These are phyloP conservation scores for Spencermartinsiella ligniputridi DNA, from an alignment of 1,139 yeast genomes.

Conservation along the genomic window DNA sequence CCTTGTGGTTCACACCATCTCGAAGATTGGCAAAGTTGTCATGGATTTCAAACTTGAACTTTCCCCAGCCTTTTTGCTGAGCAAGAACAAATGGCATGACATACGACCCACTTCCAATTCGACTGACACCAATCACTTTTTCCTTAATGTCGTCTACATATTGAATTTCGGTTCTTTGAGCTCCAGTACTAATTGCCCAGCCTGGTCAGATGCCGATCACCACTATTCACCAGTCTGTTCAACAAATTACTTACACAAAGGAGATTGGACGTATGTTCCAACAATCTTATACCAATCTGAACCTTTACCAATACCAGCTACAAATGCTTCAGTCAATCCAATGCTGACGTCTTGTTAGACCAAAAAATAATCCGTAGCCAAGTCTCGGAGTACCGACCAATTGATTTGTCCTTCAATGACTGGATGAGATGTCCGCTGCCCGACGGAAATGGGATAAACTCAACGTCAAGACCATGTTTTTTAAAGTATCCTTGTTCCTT, in stretches of 20 bases:
- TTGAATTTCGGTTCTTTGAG: conserved; percentile 49
- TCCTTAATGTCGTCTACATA: conserved; percentile 53
- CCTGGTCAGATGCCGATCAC: conserved; percentile 18
- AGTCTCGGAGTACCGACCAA: conserved; percentile 36
- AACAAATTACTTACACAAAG: conserved; percentile 49
- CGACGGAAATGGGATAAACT: conserved; percentile 71
- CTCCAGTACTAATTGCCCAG: conserved; percentile 87
- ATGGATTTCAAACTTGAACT: conserved; percentile 49
- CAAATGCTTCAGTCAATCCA: conserved; percentile 88
- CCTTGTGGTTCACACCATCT: conserved; percentile 63
- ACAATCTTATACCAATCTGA: conserved; percentile 58
- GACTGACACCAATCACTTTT: conserved; percentile 68
- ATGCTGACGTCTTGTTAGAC: conserved; percentile 51
- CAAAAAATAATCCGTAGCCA: neutral
- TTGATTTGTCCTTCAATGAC: conserved; percentile 56
- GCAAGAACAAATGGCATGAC: conserved; percentile 88
- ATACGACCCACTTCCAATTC: conserved; percentile 86
- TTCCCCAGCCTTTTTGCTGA: conserved; percentile 44
- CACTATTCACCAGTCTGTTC: too few relatives aligned
- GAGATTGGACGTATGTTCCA: conserved; percentile 82
- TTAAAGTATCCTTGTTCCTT: conserved; percentile 52
- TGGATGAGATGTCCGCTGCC: conserved; percentile 88
- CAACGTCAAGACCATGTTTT: conserved; percentile 45
- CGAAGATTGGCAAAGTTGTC: conserved; percentile 71
- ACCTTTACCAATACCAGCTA: conserved; percentile 75